These are phyloP conservation scores for Kodamaea plutei DNA, from an alignment of 1,139 yeast species.

Conservation along the genomic window DNA sequence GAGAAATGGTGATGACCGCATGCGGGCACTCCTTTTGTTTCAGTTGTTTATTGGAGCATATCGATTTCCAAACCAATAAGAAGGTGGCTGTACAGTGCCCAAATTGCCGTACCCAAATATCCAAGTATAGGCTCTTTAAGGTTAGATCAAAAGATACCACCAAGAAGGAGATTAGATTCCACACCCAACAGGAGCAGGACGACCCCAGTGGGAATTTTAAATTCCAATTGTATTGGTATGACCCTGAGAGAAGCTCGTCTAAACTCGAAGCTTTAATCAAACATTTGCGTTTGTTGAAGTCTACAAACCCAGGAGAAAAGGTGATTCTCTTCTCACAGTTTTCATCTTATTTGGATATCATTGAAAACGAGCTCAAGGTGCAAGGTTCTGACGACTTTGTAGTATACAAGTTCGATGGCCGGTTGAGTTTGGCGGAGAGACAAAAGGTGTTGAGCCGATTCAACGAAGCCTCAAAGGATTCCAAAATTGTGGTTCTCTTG, in stretches of 20 bases:
- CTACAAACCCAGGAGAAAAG: slow-evolving; percentile 60
- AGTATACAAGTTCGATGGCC: slow-evolving; percentile 75
- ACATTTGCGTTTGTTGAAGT: slow-evolving; percentile 52
- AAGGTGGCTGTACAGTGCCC: slow-evolving; percentile 48
- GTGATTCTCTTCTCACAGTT: slow-evolving; percentile 91
- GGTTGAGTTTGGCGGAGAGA: slow-evolving; percentile 65
- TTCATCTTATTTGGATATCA: slow-evolving; percentile 73
- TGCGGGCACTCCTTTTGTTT: slow-evolving; percentile 83
- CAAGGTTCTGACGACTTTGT: slow-evolving; percentile 42
- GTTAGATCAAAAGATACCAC: slow-evolving; percentile 27
- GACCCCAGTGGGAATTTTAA: slow-evolving; percentile 21
- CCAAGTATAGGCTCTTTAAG: slow-evolving; percentile 42
- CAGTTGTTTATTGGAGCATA: slow-evolving; percentile 69
- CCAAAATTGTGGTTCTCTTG: slow-evolving; percentile 51
- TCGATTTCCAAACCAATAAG: slow-evolving; percentile 42
- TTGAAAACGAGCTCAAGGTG: slow-evolving; percentile 55
- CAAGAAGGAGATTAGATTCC: slow-evolving; percentile 32
- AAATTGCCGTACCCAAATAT: slow-evolving; percentile 48
- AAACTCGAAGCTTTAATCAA: slow-evolving; percentile 68
- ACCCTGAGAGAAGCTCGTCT: slow-evolving; percentile 58
- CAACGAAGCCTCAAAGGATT: slow-evolving; percentile 23
- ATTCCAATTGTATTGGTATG: slow-evolving; percentile 40
- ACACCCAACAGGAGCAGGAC: slow-evolving; percentile 19
- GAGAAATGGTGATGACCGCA: slow-evolving; percentile 62
- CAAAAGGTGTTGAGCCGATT: slow-evolving; percentile 58